These are phyloP conservation scores for Metarhizium sp. DNA, from an alignment of 2,329 filamentous ascomycete species.

Conservation along the genomic window DNA sequence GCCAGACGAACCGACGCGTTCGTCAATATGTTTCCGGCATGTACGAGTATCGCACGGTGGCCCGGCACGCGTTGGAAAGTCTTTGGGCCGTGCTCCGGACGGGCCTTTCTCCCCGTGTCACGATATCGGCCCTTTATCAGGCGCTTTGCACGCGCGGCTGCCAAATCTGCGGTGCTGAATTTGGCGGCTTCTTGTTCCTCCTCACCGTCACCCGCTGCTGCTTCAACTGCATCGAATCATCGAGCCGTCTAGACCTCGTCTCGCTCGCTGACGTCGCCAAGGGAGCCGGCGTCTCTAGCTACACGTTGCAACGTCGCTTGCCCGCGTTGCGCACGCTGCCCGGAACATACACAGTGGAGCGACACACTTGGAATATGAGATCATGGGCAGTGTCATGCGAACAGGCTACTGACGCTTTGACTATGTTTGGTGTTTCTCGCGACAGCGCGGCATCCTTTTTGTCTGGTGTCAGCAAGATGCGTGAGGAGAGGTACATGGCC, in stretches of 20 bases:
- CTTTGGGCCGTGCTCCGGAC: conserved; percentile 1
- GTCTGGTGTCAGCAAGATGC: not conserved
- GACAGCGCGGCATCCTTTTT: not conserved
- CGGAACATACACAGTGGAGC: conserved; percentile 1
- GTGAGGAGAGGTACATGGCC: not conserved
- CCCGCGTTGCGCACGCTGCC: not conserved
- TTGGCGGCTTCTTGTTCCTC: conserved; percentile 3
- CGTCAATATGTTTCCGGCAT: not conserved
- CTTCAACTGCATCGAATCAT: conserved; percentile 1
- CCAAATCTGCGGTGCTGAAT: not conserved
- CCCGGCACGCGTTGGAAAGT: not conserved
- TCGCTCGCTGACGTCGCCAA: not conserved
- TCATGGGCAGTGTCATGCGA: not conserved
- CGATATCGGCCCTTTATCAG: conserved; percentile 1
- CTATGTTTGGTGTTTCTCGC: not conserved
- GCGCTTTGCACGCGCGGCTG: not conserved
- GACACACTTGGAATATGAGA: not conserved
- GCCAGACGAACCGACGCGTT: conserved; percentile 2
- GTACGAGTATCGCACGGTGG: not conserved
- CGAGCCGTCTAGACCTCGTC: not conserved
- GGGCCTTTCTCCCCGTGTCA: not conserved
- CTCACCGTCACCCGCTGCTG: conserved; percentile 3
- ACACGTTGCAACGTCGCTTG: not conserved
- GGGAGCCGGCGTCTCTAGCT: not conserved
- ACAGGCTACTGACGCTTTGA: conserved; percentile 1